Evolutionary conservation across 441 rosid genomes (phyloP), one percentile per base, ranked within the genome.

Genomic region (Populus trichocarpa): DNA sequence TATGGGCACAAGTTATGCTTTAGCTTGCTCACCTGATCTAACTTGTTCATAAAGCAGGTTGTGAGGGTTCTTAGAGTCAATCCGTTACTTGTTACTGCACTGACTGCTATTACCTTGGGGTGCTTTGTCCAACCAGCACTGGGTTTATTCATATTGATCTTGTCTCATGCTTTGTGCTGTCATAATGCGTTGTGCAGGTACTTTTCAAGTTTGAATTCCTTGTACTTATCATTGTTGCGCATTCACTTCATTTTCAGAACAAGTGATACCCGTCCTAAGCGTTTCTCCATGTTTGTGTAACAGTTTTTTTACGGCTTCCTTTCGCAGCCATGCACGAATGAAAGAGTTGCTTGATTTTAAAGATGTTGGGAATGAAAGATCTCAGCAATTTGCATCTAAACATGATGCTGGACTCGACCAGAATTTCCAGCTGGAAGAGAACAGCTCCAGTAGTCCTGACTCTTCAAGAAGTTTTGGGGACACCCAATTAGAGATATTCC

Each of bases 121-220:
- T 86, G 89, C 84, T 84, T 93, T 77, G 89, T 96, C 79, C 99
- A 94, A 85, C 98, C 98, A 8, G 96, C 98, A 13, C 86, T 96
- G 87, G 98, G 98, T 83, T 88, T 96, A 76, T 86, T 89, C 73
- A 78, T 89, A 74, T 91, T 93, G 81, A 83, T 92, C 14, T 83
- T 84, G 40, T 87, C 86, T 77, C 95, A 94, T 85, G 93, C 88
- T 72, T 79, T 89, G 35, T 84, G 90, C 83, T 94, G 96, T 87
- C 96, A 96, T 85, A 83, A 74, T 81, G 90, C 98, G 40, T 79
- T 96, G 78, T 93, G 91, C 95, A 90, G 94, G 99, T 96, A 81
- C 42, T 76, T 79, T 78, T 63, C 50, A 70, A 36, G 69, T 42
- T 69, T 61, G 36, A 57, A 68, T 32, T 14, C 57, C 46, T 72